Conservation (phyloP, 2,329 filamentous ascomycete species). For the Claviceps monticola region DNA sequence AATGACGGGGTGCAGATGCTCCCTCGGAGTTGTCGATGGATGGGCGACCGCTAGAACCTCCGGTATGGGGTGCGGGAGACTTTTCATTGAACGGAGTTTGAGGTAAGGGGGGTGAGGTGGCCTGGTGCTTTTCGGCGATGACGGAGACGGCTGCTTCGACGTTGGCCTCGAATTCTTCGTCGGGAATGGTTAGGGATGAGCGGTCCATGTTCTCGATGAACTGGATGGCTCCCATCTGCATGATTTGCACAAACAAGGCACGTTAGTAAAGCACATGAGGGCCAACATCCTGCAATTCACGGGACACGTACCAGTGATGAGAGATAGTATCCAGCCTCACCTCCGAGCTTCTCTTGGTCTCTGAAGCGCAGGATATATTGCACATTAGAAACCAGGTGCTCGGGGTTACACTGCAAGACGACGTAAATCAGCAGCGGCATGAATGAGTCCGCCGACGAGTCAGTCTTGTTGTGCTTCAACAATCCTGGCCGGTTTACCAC, state of each 20-base stretch:
- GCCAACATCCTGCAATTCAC: too few relatives aligned
- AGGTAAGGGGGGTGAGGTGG: conserved; percentile 31
- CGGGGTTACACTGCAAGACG: conserved; percentile 84
- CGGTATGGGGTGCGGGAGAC: conserved; percentile 9
- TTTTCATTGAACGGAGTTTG: conserved; percentile 33
- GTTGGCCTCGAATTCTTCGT: conserved; percentile 89
- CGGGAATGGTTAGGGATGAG: conserved; percentile 81
- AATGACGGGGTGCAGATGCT: conserved; percentile 31
- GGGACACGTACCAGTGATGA: conserved; percentile 56
- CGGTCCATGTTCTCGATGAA: conserved; percentile 95
- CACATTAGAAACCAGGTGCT: conserved; percentile 91
- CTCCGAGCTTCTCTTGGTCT: conserved; percentile 91
- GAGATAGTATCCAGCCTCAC: conserved; percentile 96
- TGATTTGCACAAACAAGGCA: not conserved
- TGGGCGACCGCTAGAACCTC: conserved; percentile 22
- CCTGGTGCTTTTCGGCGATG: conserved; percentile 78
- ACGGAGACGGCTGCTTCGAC: conserved; percentile 94
- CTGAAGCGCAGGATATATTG: conserved; percentile 96
- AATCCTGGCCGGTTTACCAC: conserved; percentile 47
- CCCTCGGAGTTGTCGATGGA: conserved; percentile 26
- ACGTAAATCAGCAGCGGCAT: conserved; percentile 93
- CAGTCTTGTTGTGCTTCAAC: conserved; percentile 79
- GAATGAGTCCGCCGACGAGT: conserved; percentile 93
- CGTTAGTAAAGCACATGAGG: not conserved
- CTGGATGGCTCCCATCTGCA: conserved; percentile 76